Conservation (phyloP, 2,329 filamentous ascomycete species). For the Nemania sp. region DNA sequence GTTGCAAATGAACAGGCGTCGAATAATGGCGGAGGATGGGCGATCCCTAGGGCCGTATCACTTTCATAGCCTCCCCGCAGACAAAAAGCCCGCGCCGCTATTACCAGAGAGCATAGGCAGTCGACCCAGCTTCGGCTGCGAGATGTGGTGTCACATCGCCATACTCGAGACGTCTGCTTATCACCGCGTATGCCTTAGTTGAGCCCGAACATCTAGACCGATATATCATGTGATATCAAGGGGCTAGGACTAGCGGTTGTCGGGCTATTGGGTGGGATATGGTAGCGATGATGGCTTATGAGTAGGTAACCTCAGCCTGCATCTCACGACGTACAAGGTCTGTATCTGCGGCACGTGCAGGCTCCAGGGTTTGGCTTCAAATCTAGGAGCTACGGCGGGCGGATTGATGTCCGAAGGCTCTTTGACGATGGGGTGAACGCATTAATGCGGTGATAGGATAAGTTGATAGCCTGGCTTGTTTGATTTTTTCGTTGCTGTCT, state of each 20-base stretch:
- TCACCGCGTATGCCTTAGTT: conserved; percentile 19
- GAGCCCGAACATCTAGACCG: conserved; percentile 8
- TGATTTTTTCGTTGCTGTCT: background rate
- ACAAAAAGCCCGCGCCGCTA: conserved; percentile 3
- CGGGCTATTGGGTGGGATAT: conserved; percentile 4
- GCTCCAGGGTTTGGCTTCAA: conserved; percentile 1
- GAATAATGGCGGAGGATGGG: no score
- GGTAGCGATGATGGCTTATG: conserved; percentile 8
- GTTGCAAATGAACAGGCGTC: no score
- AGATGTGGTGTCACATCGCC: conserved; percentile 10
- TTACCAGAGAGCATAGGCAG: conserved; percentile 7
- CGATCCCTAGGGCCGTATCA: no score
- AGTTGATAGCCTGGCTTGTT: conserved; percentile 18
- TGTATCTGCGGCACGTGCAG: conserved; percentile 10
- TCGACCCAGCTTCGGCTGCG: background rate
- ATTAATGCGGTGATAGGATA: conserved; percentile 8
- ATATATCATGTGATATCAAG: background rate
- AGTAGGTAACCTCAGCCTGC: conserved; percentile 8
- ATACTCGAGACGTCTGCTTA: background rate
- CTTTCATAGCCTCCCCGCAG: background rate
- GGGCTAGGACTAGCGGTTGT: conserved; percentile 3
- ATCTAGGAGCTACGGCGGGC: conserved; percentile 15
- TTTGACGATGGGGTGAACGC: conserved; percentile 18
- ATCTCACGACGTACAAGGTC: conserved; percentile 13
- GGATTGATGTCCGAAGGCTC: conserved; percentile 19